Percentiles rank a stretch among this genome's conserved stretches.
Conservation (phyloP, 139 green algal genomes). For the Chlamydomonas urium region DNA sequence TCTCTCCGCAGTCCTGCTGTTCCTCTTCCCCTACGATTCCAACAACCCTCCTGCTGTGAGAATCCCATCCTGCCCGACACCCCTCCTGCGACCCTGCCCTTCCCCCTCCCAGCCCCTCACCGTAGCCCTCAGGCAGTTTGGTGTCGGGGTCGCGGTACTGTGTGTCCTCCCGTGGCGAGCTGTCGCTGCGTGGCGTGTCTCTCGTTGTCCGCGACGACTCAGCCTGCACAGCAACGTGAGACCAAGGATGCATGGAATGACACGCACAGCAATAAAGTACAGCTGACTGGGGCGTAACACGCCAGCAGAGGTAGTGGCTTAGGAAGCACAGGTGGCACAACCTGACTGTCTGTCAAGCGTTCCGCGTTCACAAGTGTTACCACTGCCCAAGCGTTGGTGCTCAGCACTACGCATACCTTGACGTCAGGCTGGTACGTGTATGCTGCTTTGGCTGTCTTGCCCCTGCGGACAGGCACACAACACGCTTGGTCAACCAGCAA, state of each 20-base stretch:
- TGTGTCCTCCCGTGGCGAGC: neutral
- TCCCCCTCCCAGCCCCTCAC: neutral
- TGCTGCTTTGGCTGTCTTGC: neutral
- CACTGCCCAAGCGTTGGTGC: too few relatives aligned
- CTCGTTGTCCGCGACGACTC: neutral
- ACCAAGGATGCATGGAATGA: neutral
- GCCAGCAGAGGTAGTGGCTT: neutral
- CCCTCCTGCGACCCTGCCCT: neutral
- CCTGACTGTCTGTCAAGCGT: neutral
- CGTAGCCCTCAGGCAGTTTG: neutral
- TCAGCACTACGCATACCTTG: too few relatives aligned
- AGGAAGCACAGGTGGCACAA: neutral
- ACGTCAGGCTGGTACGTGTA: too few relatives aligned
- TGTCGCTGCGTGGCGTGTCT: neutral
- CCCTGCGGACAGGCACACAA: too few relatives aligned
- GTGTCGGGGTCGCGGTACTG: neutral
- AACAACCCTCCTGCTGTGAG: neutral
- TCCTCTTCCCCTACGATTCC: neutral
- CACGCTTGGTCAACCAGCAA: too few relatives aligned
- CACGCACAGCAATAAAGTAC: neutral
- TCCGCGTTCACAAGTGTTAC: too few relatives aligned
- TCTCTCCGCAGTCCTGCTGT: neutral
- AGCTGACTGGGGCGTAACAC: neutral
- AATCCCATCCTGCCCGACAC: neutral
- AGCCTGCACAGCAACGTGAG: neutral